phyloP scores from a whole-genome alignment of 2,329 filamentous ascomycete genomes.

The Penicillium sp. region DNA sequence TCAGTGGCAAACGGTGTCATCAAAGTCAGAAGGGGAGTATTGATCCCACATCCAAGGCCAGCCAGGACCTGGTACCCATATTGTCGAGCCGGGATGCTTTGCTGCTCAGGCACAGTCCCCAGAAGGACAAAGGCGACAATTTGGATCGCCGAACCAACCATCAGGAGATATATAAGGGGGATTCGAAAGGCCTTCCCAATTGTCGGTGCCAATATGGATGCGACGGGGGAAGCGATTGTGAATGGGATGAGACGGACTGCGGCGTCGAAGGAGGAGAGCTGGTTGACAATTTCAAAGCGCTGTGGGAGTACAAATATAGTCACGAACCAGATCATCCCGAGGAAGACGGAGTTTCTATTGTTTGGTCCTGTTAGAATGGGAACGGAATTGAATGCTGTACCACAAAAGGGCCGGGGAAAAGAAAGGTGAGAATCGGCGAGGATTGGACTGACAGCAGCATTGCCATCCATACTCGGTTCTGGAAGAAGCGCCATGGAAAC shows the following conservation, averaged over 20 bases:
- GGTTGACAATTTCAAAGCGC: constrained; percentile 8
- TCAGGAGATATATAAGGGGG: constrained; percentile 3
- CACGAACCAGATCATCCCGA: constrained; percentile 4
- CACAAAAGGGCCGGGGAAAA: too few relatives aligned
- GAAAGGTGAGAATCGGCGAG: too few relatives aligned
- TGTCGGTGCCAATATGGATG: not conserved
- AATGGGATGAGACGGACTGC: constrained; percentile 7
- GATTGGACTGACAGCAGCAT: constrained; percentile 11
- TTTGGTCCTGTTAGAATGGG: not conserved
- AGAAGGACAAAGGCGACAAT: constrained; percentile 1
- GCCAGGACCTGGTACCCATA: constrained; percentile 8
- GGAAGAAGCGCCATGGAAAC: constrained; percentile 12
- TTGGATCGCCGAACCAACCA: not conserved
- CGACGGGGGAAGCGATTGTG: constrained; percentile 1
- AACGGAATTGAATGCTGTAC: not conserved
- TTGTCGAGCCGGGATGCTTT: not conserved
- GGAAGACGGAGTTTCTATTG: constrained; percentile 2
- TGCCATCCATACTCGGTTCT: constrained; percentile 12
- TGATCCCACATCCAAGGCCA: constrained; percentile 2
- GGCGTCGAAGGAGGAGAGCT: constrained; percentile 4
- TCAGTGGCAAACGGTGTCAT: constrained; percentile 3
- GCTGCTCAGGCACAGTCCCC: not conserved
- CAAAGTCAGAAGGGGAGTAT: constrained; percentile 3
- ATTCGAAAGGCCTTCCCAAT: constrained; percentile 1
- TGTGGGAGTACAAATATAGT: constrained; percentile 10